phyloP scores from a whole-genome alignment of 257 asterid genomes.

The Solanum tacnaense region DNA sequence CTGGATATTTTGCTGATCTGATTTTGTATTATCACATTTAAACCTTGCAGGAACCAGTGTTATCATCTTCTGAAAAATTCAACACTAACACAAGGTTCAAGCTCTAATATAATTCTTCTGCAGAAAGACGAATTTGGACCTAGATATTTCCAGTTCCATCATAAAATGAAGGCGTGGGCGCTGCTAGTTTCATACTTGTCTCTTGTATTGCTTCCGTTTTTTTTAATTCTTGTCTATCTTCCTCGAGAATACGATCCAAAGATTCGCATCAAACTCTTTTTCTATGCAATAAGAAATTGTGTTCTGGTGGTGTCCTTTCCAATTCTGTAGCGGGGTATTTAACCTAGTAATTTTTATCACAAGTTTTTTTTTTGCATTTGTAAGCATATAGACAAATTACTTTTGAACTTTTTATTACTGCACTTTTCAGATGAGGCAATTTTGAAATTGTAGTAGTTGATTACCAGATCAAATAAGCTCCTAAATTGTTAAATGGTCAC shows the following conservation, averaged over 20 bases:
- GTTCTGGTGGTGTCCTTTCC: background rate
- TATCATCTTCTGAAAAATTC: conserved; percentile 41
- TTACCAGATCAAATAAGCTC: background rate
- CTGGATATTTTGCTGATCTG: background rate
- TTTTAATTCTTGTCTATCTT: background rate
- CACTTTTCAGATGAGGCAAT: background rate
- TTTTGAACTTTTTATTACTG: background rate
- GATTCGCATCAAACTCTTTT: background rate
- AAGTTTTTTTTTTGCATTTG: background rate
- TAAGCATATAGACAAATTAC: background rate
- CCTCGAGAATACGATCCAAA: background rate
- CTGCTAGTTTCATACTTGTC: background rate
- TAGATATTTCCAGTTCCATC: background rate
- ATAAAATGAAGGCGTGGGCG: background rate
- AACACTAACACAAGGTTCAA: conserved; percentile 22
- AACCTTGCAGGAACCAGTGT: conserved; percentile 38
- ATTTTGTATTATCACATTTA: background rate
- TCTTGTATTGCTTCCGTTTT: background rate
- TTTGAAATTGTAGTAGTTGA: no score
- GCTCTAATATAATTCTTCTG: conserved; percentile 13
- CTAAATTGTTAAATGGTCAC: background rate
- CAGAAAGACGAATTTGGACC: background rate
- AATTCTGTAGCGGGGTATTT: background rate
- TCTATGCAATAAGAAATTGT: background rate
- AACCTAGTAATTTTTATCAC: background rate